Conservation (phyloP, 2,329 filamentous ascomycete species). For the Ustulina deusta region DNA sequence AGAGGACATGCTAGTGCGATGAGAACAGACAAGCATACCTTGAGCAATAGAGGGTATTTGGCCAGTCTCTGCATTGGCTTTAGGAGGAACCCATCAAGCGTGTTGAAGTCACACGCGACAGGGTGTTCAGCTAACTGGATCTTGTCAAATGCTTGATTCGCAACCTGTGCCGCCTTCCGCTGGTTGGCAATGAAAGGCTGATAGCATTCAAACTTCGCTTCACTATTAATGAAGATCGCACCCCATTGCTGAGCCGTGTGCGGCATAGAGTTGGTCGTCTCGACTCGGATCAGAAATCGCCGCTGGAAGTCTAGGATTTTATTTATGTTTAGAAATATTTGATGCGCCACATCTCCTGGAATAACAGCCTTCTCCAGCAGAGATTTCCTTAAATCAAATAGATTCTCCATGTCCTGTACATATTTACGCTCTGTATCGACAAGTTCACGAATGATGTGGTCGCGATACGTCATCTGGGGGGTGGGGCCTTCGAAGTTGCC, state of each 20-base stretch:
- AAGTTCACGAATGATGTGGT: conserved; percentile 91
- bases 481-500: conserved; percentile 66
- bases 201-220: conserved; percentile 91
- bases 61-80: conserved; percentile 97
- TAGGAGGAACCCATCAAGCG: conserved; percentile 89
- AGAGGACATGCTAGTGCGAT: conserved; percentile 36
- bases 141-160: conserved; percentile 87
- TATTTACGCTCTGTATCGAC: conserved; percentile 98
- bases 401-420: conserved; percentile 93
- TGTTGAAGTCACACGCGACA: conserved; percentile 88
- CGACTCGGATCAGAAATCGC: conserved; percentile 92
- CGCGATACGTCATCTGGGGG: conserved; percentile 78
- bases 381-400: conserved; percentile 91
- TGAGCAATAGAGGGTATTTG: conserved; percentile 92
- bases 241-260: conserved; percentile 89
- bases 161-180: conserved; percentile 87
- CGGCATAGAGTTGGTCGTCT: conserved; percentile 90
- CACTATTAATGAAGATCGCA: conserved; percentile 85
- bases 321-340: conserved; percentile 97
- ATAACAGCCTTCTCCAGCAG: conserved; percentile 89
- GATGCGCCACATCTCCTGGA: conserved; percentile 88
- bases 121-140: conserved; percentile 79
- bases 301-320: conserved; percentile 95
- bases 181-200: conserved; percentile 98
- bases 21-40: conserved; percentile 63